Conservation (phyloP, 345 rosid genomes). For the Microcos paniculata region DNA sequence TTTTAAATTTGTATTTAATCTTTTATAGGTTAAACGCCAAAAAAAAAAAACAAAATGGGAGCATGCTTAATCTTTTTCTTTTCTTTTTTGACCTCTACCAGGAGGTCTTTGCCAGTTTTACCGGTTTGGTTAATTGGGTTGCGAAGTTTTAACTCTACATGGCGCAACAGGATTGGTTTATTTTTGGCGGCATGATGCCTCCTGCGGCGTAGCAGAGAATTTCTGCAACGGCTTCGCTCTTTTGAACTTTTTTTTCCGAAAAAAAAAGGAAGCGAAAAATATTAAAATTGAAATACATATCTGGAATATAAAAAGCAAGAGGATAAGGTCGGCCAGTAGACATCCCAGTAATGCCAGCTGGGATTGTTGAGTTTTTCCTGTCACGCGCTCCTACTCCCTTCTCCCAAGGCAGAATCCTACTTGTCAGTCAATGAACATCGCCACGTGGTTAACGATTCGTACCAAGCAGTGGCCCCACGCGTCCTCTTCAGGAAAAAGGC, state of each 20-base stretch:
- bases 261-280: neutral
- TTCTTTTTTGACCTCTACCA: neutral
- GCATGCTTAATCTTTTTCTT: neutral
- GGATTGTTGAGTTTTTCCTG: slow-evolving; percentile 23
- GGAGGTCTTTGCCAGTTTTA: neutral
- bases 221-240: neutral
- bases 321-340: slow-evolving; percentile 73
- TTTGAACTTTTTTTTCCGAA: neutral
- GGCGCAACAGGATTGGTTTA: neutral
- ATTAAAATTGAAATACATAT: slow-evolving; percentile 4
- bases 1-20: too few relatives aligned
- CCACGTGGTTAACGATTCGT: neutral
- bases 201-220: neutral
- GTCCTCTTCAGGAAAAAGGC: slow-evolving; percentile 7
- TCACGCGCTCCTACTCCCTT: slow-evolving; percentile 41
- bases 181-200: neutral
- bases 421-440: neutral
- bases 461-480: slow-evolving; percentile 4
- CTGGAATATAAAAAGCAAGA: slow-evolving; percentile 35
- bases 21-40: too few relatives aligned
- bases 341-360: slow-evolving; percentile 58
- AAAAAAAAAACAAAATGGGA: too few relatives aligned
- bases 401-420: neutral
- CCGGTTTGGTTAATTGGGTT: neutral
- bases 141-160: neutral